Evolutionary conservation across 495 filamentous ascomycete species (phyloP).

Genomic region (Penicillium subrubescens): DNA sequence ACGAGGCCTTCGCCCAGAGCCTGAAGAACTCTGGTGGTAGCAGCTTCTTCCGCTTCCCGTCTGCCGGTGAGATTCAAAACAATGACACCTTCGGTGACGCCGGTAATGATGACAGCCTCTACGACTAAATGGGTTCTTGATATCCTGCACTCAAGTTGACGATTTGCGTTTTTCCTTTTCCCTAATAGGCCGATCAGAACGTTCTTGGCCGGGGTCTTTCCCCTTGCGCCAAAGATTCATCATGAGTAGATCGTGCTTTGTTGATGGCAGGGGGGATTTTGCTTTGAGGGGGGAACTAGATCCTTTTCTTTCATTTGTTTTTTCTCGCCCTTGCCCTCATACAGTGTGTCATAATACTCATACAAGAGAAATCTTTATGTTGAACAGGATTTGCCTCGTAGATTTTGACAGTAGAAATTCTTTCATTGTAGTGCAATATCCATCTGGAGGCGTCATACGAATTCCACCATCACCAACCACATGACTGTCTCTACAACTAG

Average conservation of each 20-base stretch:
- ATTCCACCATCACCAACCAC: neutral
- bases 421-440: neutral
- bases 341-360: conserved; percentile 36
- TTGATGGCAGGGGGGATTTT: conserved; percentile 18
- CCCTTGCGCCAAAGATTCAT: conserved; percentile 21
- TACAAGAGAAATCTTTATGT: conserved; percentile 27
- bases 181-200: conserved; percentile 13
- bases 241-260: conserved; percentile 26
- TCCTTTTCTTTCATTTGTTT: conserved; percentile 14
- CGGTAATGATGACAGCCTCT: conserved; percentile 87
- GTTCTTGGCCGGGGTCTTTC: conserved; percentile 5
- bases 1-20: conserved; percentile 97
- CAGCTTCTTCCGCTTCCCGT: conserved; percentile 96
- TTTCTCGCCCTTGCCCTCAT: conserved; percentile 22
- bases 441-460: neutral
- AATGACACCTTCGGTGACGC: conserved; percentile 76
- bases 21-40: conserved; percentile 97
- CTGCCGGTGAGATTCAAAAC: conserved; percentile 61
- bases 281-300: conserved; percentile 15
- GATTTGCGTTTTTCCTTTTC: conserved; percentile 19
- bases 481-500: neutral
- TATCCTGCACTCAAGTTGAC: conserved; percentile 17
- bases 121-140: conserved; percentile 53
- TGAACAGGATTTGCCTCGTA: neutral
- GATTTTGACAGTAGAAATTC: neutral